Conservation (phyloP, 2,329 filamentous ascomycete genomes). For the Fusarium nematophilum region DNA sequence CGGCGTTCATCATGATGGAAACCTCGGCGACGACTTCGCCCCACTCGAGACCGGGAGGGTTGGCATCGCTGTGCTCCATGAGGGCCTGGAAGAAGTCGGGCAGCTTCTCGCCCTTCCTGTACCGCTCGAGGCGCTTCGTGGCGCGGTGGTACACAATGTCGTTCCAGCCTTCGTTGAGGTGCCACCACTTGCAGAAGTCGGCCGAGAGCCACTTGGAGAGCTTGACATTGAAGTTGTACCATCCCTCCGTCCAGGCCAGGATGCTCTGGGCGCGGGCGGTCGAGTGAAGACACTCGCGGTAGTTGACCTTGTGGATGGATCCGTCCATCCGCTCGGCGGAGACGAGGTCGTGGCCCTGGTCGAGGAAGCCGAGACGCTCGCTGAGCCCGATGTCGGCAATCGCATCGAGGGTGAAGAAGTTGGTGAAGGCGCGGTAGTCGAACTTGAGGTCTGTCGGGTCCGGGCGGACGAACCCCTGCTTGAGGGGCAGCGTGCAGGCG, state of each 20-base stretch:
- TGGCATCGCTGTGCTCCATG: slow-evolving; percentile 60
- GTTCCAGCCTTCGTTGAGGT: slow-evolving; percentile 53
- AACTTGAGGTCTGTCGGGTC: slow-evolving; percentile 56
- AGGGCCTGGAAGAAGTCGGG: slow-evolving; percentile 69
- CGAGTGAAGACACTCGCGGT: slow-evolving; percentile 63
- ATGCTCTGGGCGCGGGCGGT: slow-evolving; percentile 62
- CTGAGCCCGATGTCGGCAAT: slow-evolving; percentile 67
- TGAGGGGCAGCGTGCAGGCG: slow-evolving; percentile 53
- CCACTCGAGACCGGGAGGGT: slow-evolving; percentile 58
- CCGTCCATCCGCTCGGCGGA: slow-evolving; percentile 59
- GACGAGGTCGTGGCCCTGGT: slow-evolving; percentile 58
- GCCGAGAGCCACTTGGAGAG: slow-evolving; percentile 59
- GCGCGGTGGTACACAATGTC: slow-evolving; percentile 54
- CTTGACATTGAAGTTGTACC: slow-evolving; percentile 60
- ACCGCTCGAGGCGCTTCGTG: slow-evolving; percentile 39
- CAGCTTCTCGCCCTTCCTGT: slow-evolving; percentile 60
- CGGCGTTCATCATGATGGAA: slow-evolving; percentile 64
- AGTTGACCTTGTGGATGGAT: slow-evolving; percentile 56
- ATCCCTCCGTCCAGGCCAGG: slow-evolving; percentile 62
- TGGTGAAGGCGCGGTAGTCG: slow-evolving; percentile 62
- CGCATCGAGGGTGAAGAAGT: slow-evolving; percentile 67
- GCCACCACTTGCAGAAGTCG: slow-evolving; percentile 46
- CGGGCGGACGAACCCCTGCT: slow-evolving; percentile 40
- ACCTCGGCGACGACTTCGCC: slow-evolving; percentile 69
- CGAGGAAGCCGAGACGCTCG: slow-evolving; percentile 63